Evolutionary conservation across 192 early-diverging fungal species (phyloP).

Genomic region (Coemansia sp.): DNA sequence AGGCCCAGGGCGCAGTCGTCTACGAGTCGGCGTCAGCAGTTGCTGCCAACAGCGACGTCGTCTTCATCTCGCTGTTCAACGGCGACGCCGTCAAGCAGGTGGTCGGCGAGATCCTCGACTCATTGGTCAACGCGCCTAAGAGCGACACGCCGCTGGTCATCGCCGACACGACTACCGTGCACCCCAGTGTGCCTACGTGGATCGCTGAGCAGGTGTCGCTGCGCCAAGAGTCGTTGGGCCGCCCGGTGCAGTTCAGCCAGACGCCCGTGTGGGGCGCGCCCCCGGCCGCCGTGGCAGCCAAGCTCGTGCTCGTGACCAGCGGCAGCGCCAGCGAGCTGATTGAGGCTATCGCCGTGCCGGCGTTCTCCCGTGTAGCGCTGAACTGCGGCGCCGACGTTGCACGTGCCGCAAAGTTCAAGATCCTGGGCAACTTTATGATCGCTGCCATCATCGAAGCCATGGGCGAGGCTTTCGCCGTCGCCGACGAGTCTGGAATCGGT

Average conservation of each 20-base stretch:
- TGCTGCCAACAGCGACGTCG: slow-evolving; percentile 48
- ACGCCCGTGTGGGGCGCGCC: slow-evolving; percentile 61
- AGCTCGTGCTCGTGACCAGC: slow-evolving; percentile 57
- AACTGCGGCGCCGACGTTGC: slow-evolving; percentile 51
- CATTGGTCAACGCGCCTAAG: neutral
- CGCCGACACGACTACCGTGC: slow-evolving; percentile 63
- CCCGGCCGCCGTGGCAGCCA: slow-evolving; percentile 45
- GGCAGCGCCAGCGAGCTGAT: slow-evolving; percentile 16
- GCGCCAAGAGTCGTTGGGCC: neutral
- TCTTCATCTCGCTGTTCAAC: slow-evolving; percentile 63
- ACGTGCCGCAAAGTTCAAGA: slow-evolving; percentile 56
- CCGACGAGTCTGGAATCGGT: slow-evolving; percentile 52
- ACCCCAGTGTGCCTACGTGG: slow-evolving; percentile 36
- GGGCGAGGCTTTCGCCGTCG: slow-evolving; percentile 62
- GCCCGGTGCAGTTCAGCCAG: slow-evolving; percentile 36
- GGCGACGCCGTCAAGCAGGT: slow-evolving; percentile 55
- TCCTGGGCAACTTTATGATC: slow-evolving; percentile 70
- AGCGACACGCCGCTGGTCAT: slow-evolving; percentile 38
- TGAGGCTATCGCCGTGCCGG: slow-evolving; percentile 21
- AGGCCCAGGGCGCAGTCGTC: slow-evolving; percentile 39
- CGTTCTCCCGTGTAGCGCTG: slow-evolving; percentile 48
- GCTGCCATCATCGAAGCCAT: slow-evolving; percentile 56
- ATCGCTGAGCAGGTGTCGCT: slow-evolving; percentile 18
- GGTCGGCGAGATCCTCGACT: slow-evolving; percentile 43
- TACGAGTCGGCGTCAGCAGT: slow-evolving; percentile 38